Base-by-base conservation (phyloP, 164 flowering plant species). In the Warburgia ugandensis region DNA sequence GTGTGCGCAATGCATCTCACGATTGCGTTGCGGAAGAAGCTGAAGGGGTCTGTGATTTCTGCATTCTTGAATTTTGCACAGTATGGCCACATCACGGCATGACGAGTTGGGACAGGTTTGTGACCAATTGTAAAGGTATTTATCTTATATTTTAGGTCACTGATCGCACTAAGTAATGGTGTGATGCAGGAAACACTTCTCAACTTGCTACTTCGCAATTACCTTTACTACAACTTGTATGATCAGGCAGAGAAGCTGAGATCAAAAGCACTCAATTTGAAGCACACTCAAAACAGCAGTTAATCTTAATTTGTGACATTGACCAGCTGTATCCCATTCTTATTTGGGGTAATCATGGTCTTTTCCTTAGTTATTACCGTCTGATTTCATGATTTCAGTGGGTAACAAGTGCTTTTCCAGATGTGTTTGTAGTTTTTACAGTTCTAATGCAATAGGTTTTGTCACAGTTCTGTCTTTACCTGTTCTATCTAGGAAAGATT, bases 261-360 rank as follows among this genome's bases (percentile, higher is more conserved):
- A 68, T 84, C 94, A 17, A 86, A 86, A 76, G 95, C 95, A 35
- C 95, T 95, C 84, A 85, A 28, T 90, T 86, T 75, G 94, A 87
- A 71, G 95, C 95, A 31, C 95, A 84, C 62, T 90, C 97, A 42
- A 90, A 86, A 59, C 97, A 90, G 68, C 95, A 85, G 95, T 95
- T 53, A 67, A 50, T 48, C 46, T 22, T 11, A 21, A 5, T 11
- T 0, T n/a, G n/a, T n/a, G n/a, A n/a, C n/a, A n/a, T n/a, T n/a
- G n/a, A n/a, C n/a, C n/a, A n/a, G n/a, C n/a, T 0, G 17, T 29
- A 6, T 48, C 11, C 14, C n/a, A n/a, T n/a, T n/a, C n/a, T n/a
- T n/a, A n/a, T n/a, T n/a, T n/a, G n/a, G n/a, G n/a, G n/a, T n/a
- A n/a, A n/a, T n/a, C n/a, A n/a, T n/a, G n/a, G n/a, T n/a, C n/a